phyloP scores from a whole-genome alignment of 768 basidiomycete species.

The Mycena vitilis region DNA sequence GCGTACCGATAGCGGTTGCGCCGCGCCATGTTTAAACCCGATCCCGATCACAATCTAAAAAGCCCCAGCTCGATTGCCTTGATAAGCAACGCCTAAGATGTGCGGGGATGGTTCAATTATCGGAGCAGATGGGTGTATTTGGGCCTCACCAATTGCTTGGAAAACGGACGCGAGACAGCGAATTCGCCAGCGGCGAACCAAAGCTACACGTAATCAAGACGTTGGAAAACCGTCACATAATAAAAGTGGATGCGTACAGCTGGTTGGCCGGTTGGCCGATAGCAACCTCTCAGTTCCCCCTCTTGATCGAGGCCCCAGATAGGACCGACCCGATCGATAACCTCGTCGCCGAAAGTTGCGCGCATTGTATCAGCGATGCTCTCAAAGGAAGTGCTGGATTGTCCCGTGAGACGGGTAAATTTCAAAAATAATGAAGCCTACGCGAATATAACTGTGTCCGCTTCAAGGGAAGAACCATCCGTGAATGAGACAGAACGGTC shows the following conservation, averaged over 20 bases:
- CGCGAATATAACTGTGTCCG: slow-evolving; percentile 62
- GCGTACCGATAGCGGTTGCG: too few species aligned
- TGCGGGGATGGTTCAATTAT: neutral
- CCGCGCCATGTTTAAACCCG: too few species aligned
- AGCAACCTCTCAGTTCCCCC: slow-evolving; percentile 51
- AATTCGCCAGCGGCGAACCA: slow-evolving; percentile 57
- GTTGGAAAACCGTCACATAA: neutral
- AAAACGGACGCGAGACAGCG: slow-evolving; percentile 43
- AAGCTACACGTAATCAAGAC: slow-evolving; percentile 44
- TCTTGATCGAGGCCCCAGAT: slow-evolving; percentile 57
- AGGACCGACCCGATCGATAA: slow-evolving; percentile 43
- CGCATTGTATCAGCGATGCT: slow-evolving; percentile 45
- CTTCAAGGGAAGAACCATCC: slow-evolving; percentile 52
- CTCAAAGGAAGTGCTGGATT: slow-evolving; percentile 47
- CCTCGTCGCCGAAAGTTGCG: slow-evolving; percentile 49
- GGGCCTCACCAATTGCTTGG: slow-evolving; percentile 50
- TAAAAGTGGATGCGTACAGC: slow-evolving; percentile 43
- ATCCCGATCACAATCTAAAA: neutral
- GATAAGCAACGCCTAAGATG: slow-evolving; percentile 46
- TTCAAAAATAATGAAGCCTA: slow-evolving; percentile 9
- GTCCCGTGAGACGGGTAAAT: neutral
- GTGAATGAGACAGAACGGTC: slow-evolving; percentile 50
- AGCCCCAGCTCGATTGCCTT: slow-evolving; percentile 44
- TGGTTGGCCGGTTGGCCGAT: slow-evolving; percentile 55
- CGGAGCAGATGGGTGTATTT: neutral